Conservation (phyloP, 2,329 filamentous ascomycete genomes). For the Cryphonectria carpinicola region DNA sequence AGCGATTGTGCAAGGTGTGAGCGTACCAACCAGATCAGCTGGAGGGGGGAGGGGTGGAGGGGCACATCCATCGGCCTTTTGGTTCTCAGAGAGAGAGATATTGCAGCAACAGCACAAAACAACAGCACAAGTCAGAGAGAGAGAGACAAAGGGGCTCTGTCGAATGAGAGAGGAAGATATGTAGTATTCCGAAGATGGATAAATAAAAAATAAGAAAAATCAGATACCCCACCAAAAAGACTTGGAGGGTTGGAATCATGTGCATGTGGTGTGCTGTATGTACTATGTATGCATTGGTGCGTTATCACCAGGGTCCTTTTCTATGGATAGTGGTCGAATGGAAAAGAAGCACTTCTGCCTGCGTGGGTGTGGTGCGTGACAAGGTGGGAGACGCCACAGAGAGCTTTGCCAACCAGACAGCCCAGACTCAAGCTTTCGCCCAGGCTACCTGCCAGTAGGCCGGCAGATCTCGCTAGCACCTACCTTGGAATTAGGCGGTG, state of each 20-base stretch:
- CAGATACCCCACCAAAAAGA: not conserved
- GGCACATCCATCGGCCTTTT: not conserved
- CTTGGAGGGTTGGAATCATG: not conserved
- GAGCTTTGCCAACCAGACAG: not conserved
- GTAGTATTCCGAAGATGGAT: not conserved
- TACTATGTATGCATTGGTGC: not conserved
- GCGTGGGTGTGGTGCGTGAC: not conserved
- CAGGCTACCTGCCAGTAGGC: not conserved
- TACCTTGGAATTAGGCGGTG: conserved; percentile 17
- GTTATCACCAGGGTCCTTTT: not conserved
- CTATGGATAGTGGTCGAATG: not conserved
- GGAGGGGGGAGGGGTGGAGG: not conserved
- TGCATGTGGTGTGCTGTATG: not conserved
- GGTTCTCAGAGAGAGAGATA: too few species aligned
- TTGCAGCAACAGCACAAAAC: not conserved
- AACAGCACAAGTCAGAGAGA: not conserved
- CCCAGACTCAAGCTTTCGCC: not conserved
- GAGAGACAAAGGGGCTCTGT: not conserved
- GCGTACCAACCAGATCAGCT: conserved; percentile 6
- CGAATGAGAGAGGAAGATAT: not conserved
- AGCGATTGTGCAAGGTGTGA: conserved; percentile 9
- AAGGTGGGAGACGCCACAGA: not conserved
- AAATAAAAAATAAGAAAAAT: not conserved
- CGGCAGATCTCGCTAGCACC: conserved; percentile 15
- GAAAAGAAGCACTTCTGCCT: not conserved